A percentile compares a stretch with the other conserved stretches of the same genome.
phyloP scores from a whole-genome alignment of 345 rosid genomes.

The Populus simonii region DNA sequence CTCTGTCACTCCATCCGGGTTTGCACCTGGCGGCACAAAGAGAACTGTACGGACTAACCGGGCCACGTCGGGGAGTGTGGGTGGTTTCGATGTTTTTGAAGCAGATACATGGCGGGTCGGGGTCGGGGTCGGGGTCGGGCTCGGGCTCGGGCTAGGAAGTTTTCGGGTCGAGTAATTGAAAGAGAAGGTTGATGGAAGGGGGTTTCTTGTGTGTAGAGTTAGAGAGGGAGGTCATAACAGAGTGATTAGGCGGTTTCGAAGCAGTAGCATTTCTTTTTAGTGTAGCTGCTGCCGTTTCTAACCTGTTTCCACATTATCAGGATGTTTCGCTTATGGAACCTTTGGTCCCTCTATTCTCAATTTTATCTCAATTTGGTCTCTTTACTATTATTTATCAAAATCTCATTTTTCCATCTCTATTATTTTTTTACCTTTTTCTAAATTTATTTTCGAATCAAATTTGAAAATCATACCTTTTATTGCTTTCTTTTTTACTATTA shows the following conservation, averaged over 20 bases:
- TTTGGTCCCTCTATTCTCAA: no score
- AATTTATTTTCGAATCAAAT: no score
- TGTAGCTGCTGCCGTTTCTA: background rate
- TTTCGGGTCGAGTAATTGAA: background rate
- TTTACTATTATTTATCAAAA: no score
- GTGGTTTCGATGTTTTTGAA: background rate
- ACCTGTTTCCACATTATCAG: no score
- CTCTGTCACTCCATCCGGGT: conserved; percentile 54
- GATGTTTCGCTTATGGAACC: no score
- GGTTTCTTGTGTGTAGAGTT: background rate
- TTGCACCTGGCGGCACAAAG: conserved; percentile 84
- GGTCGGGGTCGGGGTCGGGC: background rate
- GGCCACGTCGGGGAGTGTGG: background rate
- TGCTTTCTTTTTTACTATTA: no score
- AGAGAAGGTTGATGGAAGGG: background rate
- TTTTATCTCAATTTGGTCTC: no score
- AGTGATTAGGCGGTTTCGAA: conserved; percentile 11
- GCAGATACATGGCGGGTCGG: conserved; percentile 11
- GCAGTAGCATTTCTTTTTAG: background rate
- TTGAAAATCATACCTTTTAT: no score
- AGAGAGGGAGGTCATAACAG: background rate
- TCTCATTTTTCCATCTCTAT: no score
- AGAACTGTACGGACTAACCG: background rate
- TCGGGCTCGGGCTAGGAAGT: background rate
- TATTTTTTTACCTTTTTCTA: no score